phyloP scores from a whole-genome alignment of 225 moss, liverwort and hornwort species.

The Rhytidiadelphus loreus region DNA sequence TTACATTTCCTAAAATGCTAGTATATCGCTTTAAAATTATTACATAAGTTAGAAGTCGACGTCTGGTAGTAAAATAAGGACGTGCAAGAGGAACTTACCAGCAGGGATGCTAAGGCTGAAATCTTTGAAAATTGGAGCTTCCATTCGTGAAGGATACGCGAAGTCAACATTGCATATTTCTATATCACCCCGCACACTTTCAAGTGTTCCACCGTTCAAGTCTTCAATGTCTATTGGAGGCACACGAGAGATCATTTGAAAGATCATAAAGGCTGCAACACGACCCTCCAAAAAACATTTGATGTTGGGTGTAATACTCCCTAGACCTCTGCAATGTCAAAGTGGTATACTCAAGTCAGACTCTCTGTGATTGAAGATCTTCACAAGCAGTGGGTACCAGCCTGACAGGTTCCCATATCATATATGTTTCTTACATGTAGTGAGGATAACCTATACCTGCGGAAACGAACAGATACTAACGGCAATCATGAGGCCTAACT shows the following conservation, averaged over 20 bases:
- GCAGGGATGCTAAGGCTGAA: conserved; percentile 25
- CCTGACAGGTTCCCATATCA: not conserved
- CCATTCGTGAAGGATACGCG: conserved; percentile 46
- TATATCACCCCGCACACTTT: conserved; percentile 42
- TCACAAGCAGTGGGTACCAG: not conserved
- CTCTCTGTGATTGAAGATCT: not conserved
- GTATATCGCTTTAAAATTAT: not conserved
- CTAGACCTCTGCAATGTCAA: conserved; percentile 45
- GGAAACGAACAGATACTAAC: not conserved
- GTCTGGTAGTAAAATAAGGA: not conserved
- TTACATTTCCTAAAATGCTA: not conserved
- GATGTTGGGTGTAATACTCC: conserved; percentile 46
- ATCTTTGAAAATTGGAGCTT: conserved; percentile 38
- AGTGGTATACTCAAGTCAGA: not conserved
- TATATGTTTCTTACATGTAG: not conserved
- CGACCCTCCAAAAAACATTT: conserved; percentile 47
- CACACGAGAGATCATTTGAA: conserved; percentile 45
- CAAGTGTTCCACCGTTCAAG: conserved; percentile 14
- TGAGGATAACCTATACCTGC: not conserved
- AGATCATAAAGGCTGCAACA: conserved; percentile 45
- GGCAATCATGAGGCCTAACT: not conserved
- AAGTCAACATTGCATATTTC: conserved; percentile 47
- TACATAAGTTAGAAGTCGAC: not conserved
- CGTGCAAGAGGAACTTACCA: not conserved
- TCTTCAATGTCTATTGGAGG: conserved; percentile 24